Evolutionary conservation across 23 red algal species (phyloP), one percentile per base, ranked within the genome.

Genomic region (Gracilaria domingensis): DNA sequence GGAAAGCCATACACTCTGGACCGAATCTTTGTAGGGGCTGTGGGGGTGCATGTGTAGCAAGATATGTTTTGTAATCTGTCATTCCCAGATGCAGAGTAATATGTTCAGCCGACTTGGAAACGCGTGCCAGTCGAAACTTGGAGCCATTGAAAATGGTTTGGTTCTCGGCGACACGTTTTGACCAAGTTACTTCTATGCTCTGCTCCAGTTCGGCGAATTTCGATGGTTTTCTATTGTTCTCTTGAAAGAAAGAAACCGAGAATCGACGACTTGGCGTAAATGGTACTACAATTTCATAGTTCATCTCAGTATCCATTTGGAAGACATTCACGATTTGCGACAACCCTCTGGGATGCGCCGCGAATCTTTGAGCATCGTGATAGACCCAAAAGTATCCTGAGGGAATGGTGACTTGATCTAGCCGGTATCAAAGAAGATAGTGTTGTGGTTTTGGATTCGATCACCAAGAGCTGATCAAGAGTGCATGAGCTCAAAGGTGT

Each of bases 1-100:
- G 79, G 23, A 55, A 48, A 16, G 89, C 78, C 67, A 75, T 83
- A 0, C 25, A 55, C 24, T 74, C 49, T 21, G 56, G 62, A 74
- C 66, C 65, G 65, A 92, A 84, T 62, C 54, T 28, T 28, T 64
- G 35, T 11, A 82, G 20, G 21, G 53, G 79, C 32, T 28, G 45
- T n/a, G 42, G 54, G 23, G 87, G 42, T 64, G 77, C 66, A 49
- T 92, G 89, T 48, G 89, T 92, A 2, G 40, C 89, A 8, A 79
- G 64, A 72, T 79, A 92, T 12, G 89, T 92, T 53, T 75, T 84
- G 89, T 92, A 92, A 49, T 92, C 89, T 12, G 89, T 92, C 40
- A 92, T 25, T 6, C 89, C 89, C 1, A 92, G 78, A 28, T 92
- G 89, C 16, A 92, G 28, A 2, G 39, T 84, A 33, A 78, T 9